Evolutionary conservation across 305 asterid genomes (phyloP).

Genomic region (Fraxinus ornus): DNA sequence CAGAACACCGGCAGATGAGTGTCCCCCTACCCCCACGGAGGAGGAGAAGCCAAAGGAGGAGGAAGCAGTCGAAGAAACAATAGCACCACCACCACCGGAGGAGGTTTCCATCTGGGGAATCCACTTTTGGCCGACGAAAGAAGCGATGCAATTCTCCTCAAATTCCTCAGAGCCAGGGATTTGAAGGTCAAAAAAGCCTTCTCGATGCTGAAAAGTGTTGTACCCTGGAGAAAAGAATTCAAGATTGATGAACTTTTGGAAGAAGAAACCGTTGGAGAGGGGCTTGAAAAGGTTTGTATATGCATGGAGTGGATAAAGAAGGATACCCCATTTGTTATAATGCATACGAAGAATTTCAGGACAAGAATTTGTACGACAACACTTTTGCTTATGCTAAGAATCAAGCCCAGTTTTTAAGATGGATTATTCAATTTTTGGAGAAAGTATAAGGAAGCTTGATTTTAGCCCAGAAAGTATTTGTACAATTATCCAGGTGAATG

Average conservation of each 20-base stretch:
- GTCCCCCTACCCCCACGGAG: conserved; percentile 21
- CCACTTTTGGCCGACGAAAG: conserved; percentile 66
- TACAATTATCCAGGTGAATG: conserved; percentile 80
- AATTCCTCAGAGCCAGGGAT: conserved; percentile 82
- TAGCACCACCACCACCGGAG: conserved; percentile 49
- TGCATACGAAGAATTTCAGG: conserved; percentile 79
- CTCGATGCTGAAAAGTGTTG: conserved; percentile 74
- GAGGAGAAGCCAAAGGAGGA: too few relatives aligned
- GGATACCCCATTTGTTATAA: conserved; percentile 86
- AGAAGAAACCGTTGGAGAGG: conserved; percentile 46
- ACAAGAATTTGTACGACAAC: conserved; percentile 66
- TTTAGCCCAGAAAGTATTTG: conserved; percentile 68
- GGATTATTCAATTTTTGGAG: conserved; percentile 86
- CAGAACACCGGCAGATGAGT: conserved; percentile 31
- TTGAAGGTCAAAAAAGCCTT: conserved; percentile 86
- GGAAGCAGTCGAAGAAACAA: conserved; percentile 28
- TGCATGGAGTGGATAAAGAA: conserved; percentile 76
- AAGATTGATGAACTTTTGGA: conserved; percentile 57
- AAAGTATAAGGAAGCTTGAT: conserved; percentile 73
- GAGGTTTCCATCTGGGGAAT: conserved; percentile 86
- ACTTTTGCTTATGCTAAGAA: conserved; percentile 81
- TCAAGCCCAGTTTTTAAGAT: conserved; percentile 61
- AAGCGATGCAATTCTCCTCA: conserved; percentile 74
- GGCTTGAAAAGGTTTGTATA: conserved; percentile 64
- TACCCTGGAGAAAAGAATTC: conserved; percentile 81